Percentiles rank a stretch among this genome's conserved stretches.
Conservation (phyloP, 257 asterid genomes). For the Henckelia pumila region DNA sequence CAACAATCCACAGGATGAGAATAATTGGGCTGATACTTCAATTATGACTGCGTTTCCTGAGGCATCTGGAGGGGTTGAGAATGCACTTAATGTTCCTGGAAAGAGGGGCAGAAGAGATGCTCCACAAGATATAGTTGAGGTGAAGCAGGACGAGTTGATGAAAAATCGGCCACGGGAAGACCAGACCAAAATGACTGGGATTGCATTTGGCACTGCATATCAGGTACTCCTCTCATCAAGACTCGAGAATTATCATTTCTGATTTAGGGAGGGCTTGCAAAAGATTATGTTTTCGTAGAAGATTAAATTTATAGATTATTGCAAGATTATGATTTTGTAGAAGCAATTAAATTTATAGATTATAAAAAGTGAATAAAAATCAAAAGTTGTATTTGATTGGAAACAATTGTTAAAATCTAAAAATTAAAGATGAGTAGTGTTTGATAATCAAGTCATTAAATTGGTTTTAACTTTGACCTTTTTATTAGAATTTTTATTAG, state of each 20-base stretch:
- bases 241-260: not conserved
- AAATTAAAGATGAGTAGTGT: no score
- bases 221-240: constrained; percentile 46
- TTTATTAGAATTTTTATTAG: no score
- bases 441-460: no score
- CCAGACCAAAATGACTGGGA: constrained; percentile 74
- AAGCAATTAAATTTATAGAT: no score
- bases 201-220: constrained; percentile 91
- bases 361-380: no score
- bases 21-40: constrained; percentile 42
- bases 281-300: no score
- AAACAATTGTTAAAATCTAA: no score
- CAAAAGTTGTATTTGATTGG: no score
- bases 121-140: constrained; percentile 65
- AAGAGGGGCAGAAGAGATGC: constrained; percentile 75
- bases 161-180: constrained; percentile 93
- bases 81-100: constrained; percentile 40
- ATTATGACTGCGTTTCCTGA: constrained; percentile 34
- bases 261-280: no score
- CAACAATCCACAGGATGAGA: constrained; percentile 40
- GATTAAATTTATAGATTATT: no score
- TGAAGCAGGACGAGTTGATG: constrained; percentile 92
- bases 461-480: no score
- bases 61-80: constrained; percentile 41
- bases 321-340: no score